phyloP scores from a whole-genome alignment of 2,329 filamentous ascomycete genomes.

The Tolypocladium album region DNA sequence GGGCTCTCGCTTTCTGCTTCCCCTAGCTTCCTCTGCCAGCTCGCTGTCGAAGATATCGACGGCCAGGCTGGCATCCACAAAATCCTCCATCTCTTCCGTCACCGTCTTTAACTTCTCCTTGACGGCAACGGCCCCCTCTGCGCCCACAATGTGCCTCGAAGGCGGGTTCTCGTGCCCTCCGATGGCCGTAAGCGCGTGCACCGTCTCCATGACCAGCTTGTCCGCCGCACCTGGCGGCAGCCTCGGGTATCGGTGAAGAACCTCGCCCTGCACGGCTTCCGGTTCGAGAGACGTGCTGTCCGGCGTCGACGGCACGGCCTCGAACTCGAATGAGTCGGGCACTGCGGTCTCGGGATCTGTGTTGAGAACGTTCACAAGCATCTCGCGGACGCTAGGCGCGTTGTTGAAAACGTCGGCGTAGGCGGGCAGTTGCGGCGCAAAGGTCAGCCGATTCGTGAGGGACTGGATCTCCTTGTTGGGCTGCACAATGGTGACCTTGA shows the following conservation, averaged over 20 bases:
- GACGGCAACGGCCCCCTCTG: conserved; percentile 76
- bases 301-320: conserved; percentile 18
- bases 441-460: conserved; percentile 76
- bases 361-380: conserved; percentile 71
- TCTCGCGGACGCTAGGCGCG: conserved; percentile 73
- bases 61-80: conserved; percentile 78
- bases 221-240: conserved; percentile 59
- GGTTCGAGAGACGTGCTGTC: conserved; percentile 21
- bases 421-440: conserved; percentile 64
- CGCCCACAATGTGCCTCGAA: conserved; percentile 84
- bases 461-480: conserved; percentile 87
- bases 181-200: conserved; percentile 83
- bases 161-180: conserved; percentile 95
- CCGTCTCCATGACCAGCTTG: conserved; percentile 73
- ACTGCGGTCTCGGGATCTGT: conserved; percentile 56
- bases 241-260: conserved; percentile 62
- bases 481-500: conserved; percentile 92
- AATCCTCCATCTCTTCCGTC: conserved; percentile 92
- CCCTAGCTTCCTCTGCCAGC: conserved; percentile 38
- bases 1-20: conserved; percentile 18
- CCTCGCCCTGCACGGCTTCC: conserved; percentile 26
- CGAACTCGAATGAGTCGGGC: conserved; percentile 16
- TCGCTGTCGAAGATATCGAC: conserved; percentile 64
- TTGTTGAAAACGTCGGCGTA: conserved; percentile 30
- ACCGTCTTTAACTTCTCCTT: conserved; percentile 96